These are phyloP conservation scores for Metschnikowia hibisci DNA, from an alignment of 805 yeast genomes.

Conservation along the genomic window DNA sequence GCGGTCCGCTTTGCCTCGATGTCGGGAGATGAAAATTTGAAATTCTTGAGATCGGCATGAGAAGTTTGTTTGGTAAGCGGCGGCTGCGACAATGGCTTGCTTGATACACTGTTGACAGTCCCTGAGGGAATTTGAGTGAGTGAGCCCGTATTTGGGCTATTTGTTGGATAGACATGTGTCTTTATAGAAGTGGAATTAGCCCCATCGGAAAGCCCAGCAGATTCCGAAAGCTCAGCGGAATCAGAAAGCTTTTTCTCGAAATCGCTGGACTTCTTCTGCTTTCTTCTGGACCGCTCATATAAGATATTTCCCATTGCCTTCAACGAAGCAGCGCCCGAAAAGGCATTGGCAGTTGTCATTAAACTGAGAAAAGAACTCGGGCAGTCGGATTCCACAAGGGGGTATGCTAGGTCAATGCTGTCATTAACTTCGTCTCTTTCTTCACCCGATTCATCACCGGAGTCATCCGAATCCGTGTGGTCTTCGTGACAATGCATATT, in stretches of 20 bases:
- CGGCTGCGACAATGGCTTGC: not conserved
- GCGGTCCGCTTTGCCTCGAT: not conserved
- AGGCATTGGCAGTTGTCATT: constrained; percentile 29
- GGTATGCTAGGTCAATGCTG: constrained; percentile 29
- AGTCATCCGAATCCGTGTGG: not conserved
- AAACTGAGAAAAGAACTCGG: constrained; percentile 26
- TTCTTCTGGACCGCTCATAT: constrained; percentile 6
- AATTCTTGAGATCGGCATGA: not conserved
- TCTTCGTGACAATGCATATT: not conserved
- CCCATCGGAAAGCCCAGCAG: no score
- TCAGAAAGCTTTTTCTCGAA: not conserved
- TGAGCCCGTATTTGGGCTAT: no score
- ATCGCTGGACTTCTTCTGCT: not conserved
- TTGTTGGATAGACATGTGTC: no score
- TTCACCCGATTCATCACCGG: not conserved
- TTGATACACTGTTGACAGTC: not conserved
- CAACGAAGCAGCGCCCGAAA: constrained; percentile 23
- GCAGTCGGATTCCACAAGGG: constrained; percentile 22
- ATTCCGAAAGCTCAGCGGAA: no score
- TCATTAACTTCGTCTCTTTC: constrained; percentile 11
- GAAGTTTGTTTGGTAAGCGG: not conserved
- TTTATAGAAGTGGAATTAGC: no score
- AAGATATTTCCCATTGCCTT: constrained; percentile 11
- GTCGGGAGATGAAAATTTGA: not conserved
- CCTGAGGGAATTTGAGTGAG: not conserved